These are phyloP conservation scores for Flaveria floridana DNA, from an alignment of 140 eudicot species.

Conservation along the genomic window DNA sequence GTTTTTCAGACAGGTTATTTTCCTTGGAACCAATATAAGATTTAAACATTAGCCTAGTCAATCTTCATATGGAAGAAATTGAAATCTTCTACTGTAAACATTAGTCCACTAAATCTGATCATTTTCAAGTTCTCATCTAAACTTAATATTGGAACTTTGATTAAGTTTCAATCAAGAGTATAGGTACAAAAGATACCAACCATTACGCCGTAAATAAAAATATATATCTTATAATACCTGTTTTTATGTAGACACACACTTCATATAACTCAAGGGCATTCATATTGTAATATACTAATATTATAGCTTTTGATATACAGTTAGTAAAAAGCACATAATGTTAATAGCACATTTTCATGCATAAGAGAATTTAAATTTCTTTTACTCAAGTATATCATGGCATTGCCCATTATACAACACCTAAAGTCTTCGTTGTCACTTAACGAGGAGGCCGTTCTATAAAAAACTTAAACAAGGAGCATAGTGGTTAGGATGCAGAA, in stretches of 20 bases:
- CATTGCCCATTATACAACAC: not conserved
- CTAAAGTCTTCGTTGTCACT: not conserved
- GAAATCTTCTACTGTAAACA: not conserved
- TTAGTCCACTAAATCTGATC: constrained; percentile 5
- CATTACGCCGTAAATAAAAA: not conserved
- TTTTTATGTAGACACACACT: not conserved
- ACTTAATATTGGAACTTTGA: not conserved
- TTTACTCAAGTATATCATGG: not conserved
- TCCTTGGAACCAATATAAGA: not conserved
- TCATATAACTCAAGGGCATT: constrained; percentile 8
- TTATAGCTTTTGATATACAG: not conserved
- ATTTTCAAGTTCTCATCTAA: not conserved
- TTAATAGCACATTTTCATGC: not conserved
- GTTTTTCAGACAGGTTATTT: not conserved
- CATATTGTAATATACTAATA: not conserved
- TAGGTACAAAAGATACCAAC: not conserved
- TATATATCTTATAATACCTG: constrained; percentile 1
- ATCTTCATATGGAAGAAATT: not conserved
- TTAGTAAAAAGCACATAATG: not conserved
- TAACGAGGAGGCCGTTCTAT: too few species aligned
- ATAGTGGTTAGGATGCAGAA: not conserved
- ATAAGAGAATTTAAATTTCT: not conserved
- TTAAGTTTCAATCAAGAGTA: not conserved
- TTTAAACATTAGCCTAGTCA: not conserved
- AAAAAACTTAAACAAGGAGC: not conserved